Conservation (phyloP, 1,284 basidiomycete species). For the Apiotrichum domesticum region DNA sequence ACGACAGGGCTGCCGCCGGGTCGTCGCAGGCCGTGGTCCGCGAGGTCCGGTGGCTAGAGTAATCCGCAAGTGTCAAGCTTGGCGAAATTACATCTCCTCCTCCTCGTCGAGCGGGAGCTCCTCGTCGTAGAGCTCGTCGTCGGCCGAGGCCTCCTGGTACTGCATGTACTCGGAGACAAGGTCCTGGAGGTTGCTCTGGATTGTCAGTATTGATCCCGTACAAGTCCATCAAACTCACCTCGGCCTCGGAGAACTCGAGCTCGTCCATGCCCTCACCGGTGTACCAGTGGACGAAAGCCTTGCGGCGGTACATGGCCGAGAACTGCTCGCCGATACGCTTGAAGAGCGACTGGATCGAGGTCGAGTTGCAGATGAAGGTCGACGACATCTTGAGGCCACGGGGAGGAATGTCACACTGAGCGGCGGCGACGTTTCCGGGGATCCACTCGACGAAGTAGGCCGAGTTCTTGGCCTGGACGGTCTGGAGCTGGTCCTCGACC, state of each 20-base stretch:
- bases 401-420: constrained; percentile 88
- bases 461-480: constrained; percentile 39
- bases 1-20: constrained; percentile 19
- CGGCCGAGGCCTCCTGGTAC: constrained; percentile 75
- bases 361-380: constrained; percentile 96
- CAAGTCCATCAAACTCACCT: constrained; percentile 34
- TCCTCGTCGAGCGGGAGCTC: constrained; percentile 41
- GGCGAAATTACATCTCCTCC: constrained; percentile 23
- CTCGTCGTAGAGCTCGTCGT: constrained; percentile 50
- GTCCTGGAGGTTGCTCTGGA: constrained; percentile 82
- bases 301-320: constrained; percentile 88
- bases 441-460: constrained; percentile 39
- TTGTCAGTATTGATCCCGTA: no score
- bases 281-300: constrained; percentile 86
- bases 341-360: constrained; percentile 95
- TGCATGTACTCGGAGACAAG: constrained; percentile 90
- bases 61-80: no score
- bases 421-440: constrained; percentile 92
- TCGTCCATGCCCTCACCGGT: constrained; percentile 99
- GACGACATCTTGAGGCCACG: constrained; percentile 91
- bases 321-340: constrained; percentile 96
- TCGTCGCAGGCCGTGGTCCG: constrained; percentile 1
- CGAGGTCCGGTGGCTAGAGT: no score
- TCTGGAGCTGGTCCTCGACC: constrained; percentile 30
- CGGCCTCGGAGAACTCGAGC: constrained; percentile 89